phyloP scores from a whole-genome alignment of 805 yeast species.

The Ogataea corticis region DNA sequence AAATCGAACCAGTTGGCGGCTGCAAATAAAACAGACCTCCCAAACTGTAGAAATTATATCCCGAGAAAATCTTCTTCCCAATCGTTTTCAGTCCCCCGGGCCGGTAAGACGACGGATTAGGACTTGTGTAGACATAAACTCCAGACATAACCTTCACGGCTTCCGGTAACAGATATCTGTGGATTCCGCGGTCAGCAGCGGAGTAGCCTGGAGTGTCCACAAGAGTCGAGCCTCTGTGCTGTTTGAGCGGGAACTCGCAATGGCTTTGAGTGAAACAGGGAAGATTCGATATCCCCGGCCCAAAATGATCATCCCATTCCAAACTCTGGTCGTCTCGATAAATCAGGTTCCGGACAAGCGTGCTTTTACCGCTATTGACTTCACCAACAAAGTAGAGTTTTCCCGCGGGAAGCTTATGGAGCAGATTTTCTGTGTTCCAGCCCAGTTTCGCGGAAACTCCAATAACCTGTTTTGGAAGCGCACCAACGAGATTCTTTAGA shows the following conservation, averaged over 20 bases:
- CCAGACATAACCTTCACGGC: constrained; percentile 5
- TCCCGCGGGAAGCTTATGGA: constrained; percentile 37
- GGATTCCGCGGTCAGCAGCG: constrained; percentile 29
- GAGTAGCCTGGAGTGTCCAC: constrained; percentile 52
- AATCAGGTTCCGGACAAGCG: constrained; percentile 51
- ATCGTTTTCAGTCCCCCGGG: constrained; percentile 8
- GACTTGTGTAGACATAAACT: constrained; percentile 11
- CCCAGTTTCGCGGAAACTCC: constrained; percentile 50
- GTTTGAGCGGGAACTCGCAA: constrained; percentile 39
- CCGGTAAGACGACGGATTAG: constrained; percentile 6
- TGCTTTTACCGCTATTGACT: constrained; percentile 71
- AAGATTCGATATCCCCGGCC: constrained; percentile 50
- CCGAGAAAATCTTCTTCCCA: constrained; percentile 24
- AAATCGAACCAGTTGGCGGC: constrained; percentile 52
- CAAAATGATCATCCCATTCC: constrained; percentile 32
- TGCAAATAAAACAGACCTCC: constrained; percentile 64
- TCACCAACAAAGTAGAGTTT: constrained; percentile 59
- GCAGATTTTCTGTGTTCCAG: constrained; percentile 51
- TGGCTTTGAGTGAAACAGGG: constrained; percentile 73
- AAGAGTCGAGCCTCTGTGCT: constrained; percentile 23
- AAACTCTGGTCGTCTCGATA: constrained; percentile 19
- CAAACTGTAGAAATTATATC: constrained; percentile 36
- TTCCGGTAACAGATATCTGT: constrained; percentile 26
- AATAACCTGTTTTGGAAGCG: constrained; percentile 39
- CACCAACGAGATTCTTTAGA: constrained; percentile 31